A percentile compares a stretch with the other conserved stretches of the same genome.
Conservation (phyloP, 768 basidiomycete species). For the Amanita muscaria region DNA sequence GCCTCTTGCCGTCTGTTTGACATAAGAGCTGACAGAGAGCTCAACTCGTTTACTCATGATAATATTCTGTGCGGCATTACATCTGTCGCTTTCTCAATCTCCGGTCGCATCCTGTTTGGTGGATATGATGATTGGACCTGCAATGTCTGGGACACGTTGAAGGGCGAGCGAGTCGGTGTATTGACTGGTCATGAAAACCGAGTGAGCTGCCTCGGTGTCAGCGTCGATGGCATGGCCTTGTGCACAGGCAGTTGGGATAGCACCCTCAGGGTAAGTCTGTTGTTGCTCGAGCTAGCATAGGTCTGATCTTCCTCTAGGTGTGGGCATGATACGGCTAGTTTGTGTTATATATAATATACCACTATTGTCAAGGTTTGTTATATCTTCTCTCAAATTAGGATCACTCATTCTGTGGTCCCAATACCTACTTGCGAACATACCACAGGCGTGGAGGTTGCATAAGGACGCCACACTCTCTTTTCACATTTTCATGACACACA, state of each 20-base stretch:
- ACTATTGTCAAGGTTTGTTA: not conserved
- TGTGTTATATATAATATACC: slow-evolving; percentile 5
- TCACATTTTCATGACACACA: not conserved
- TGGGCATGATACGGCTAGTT: slow-evolving; percentile 56
- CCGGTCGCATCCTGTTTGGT: slow-evolving; percentile 94
- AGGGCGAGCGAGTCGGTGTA: slow-evolving; percentile 96
- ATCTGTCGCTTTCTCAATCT: slow-evolving; percentile 97
- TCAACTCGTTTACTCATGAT: slow-evolving; percentile 96
- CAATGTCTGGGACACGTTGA: slow-evolving; percentile 99
- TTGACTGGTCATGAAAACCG: slow-evolving; percentile 97
- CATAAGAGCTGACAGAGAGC: slow-evolving; percentile 93
- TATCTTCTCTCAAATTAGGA: not conserved
- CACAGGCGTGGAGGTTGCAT: not conserved
- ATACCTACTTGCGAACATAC: slow-evolving; percentile 4
- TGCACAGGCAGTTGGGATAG: slow-evolving; percentile 99
- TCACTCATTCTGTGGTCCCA: not conserved
- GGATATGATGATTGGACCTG: slow-evolving; percentile 99
- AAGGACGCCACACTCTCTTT: slow-evolving; percentile 1
- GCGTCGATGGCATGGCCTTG: slow-evolving; percentile 94
- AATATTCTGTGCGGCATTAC: slow-evolving; percentile 99
- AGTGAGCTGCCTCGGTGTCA: slow-evolving; percentile 93
- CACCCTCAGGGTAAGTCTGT: slow-evolving; percentile 72
- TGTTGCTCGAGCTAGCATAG: slow-evolving; percentile 4
- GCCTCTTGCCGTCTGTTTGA: slow-evolving; percentile 98
- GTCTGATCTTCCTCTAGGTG: slow-evolving; percentile 40